Conservation (phyloP, 2,329 filamentous ascomycete species). For the Curvularia verruculosa region DNA sequence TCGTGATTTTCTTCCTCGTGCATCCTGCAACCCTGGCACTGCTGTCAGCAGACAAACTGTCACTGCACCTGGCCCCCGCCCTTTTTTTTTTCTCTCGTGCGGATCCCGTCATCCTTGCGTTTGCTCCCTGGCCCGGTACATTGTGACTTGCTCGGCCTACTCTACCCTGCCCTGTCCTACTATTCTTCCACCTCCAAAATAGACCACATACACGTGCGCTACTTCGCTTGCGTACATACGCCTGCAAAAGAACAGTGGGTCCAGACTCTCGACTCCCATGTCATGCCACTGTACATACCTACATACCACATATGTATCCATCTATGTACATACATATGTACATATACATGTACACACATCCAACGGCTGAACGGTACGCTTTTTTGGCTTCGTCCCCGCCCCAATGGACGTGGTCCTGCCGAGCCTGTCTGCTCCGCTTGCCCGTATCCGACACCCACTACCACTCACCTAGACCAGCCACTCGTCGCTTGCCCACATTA, state of each 20-base stretch:
- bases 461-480: slow-evolving; percentile 16
- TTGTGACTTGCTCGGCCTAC: neutral
- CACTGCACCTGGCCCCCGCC: slow-evolving; percentile 13
- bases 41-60: slow-evolving; percentile 19
- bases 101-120: slow-evolving; percentile 4
- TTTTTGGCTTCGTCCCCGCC: neutral
- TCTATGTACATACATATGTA: neutral
- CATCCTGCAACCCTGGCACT: slow-evolving; percentile 6
- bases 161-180: no score
- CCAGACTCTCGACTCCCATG: neutral
- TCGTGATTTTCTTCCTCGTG: slow-evolving; percentile 8
- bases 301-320: neutral
- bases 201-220: slow-evolving; percentile 23
- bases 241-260: neutral
- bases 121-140: neutral
- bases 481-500: slow-evolving; percentile 10
- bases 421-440: slow-evolving; percentile 11
- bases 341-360: neutral
- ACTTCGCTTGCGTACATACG: slow-evolving; percentile 18
- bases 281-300: slow-evolving; percentile 1
- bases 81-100: neutral
- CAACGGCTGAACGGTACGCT: slow-evolving; percentile 7
- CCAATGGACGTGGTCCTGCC: slow-evolving; percentile 1
- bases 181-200: slow-evolving; percentile 17
- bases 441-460: slow-evolving; percentile 21